phyloP scores from a whole-genome alignment of 202 grass and related monocot species.

The Setaria viridis region DNA sequence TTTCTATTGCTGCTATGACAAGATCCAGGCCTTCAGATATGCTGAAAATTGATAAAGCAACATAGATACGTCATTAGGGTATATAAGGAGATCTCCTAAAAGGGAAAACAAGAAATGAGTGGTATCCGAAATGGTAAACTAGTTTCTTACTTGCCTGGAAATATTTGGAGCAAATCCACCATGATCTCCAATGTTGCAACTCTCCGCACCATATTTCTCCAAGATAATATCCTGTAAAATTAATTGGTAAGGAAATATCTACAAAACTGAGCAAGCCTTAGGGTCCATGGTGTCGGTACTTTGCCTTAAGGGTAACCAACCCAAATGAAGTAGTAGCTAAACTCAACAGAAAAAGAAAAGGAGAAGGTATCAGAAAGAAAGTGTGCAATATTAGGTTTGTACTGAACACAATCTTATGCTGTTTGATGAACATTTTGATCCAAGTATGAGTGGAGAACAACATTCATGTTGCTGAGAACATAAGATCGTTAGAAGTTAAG shows the following conservation, averaged over 20 bases:
- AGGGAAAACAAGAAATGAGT: constrained; percentile 6
- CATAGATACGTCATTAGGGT: constrained; percentile 31
- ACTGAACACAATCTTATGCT: neutral
- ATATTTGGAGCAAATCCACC: constrained; percentile 98
- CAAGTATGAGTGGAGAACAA: constrained; percentile 23
- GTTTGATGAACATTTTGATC: constrained; percentile 30
- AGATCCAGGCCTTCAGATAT: constrained; percentile 90
- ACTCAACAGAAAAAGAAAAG: neutral
- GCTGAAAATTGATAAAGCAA: constrained; percentile 56
- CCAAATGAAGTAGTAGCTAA: constrained; percentile 9
- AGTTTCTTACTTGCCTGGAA: constrained; percentile 73
- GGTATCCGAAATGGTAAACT: constrained; percentile 8
- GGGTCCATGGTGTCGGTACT: neutral
- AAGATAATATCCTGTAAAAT: constrained; percentile 74
- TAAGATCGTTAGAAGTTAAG: constrained; percentile 25
- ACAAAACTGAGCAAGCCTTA: constrained; percentile 25
- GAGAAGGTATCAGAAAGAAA: neutral
- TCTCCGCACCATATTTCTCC: constrained; percentile 69
- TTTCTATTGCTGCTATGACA: constrained; percentile 89
- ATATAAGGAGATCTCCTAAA: constrained; percentile 11
- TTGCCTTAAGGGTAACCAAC: constrained; percentile 25
- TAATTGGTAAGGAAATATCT: constrained; percentile 25
- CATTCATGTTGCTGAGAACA: neutral
- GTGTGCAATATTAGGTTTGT: neutral
- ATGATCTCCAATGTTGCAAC: constrained; percentile 86